A percentile compares a stretch with the other conserved stretches of the same genome.
Evolutionary conservation across 371 early-diverging fungal genomes (phyloP).

Genomic region (Umbelopsis sp.): DNA sequence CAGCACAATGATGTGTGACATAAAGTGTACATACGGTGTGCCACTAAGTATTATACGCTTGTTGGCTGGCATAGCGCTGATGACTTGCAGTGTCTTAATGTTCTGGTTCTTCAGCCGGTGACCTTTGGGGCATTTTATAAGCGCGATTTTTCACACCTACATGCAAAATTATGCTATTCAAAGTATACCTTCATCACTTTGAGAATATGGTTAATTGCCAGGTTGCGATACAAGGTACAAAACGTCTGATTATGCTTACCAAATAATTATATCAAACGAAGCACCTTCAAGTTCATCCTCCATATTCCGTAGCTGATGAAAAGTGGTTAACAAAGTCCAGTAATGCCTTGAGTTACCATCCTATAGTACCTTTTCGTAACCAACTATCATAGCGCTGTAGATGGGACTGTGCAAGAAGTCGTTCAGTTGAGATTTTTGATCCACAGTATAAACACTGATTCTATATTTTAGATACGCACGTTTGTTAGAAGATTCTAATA

Average conservation of each 20-base stretch:
- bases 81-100: constrained; percentile 51
- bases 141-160: not conserved
- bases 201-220: not conserved
- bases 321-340: not conserved
- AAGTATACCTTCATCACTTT: constrained; percentile 19
- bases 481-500: not conserved
- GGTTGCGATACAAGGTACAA: too few species aligned
- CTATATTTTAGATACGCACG: constrained; percentile 23
- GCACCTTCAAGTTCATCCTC: constrained; percentile 35
- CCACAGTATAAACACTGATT: constrained; percentile 47
- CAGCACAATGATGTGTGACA: not conserved
- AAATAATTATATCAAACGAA: constrained; percentile 50
- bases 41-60: constrained; percentile 65
- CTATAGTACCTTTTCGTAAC: constrained; percentile 49
- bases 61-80: constrained; percentile 43
- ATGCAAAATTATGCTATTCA: too few species aligned
- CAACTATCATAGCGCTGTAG: constrained; percentile 59
- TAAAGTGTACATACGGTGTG: constrained; percentile 46
- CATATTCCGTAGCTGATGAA: constrained; percentile 33
- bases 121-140: constrained; percentile 48
- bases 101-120: constrained; percentile 69
- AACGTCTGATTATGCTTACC: not conserved
- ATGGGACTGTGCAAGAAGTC: constrained; percentile 55
- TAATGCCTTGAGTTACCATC: not conserved
- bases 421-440: constrained; percentile 43